These are phyloP conservation scores for Puccinia polysora DNA, from an alignment of 1,284 basidiomycete species.

Conservation along the genomic window DNA sequence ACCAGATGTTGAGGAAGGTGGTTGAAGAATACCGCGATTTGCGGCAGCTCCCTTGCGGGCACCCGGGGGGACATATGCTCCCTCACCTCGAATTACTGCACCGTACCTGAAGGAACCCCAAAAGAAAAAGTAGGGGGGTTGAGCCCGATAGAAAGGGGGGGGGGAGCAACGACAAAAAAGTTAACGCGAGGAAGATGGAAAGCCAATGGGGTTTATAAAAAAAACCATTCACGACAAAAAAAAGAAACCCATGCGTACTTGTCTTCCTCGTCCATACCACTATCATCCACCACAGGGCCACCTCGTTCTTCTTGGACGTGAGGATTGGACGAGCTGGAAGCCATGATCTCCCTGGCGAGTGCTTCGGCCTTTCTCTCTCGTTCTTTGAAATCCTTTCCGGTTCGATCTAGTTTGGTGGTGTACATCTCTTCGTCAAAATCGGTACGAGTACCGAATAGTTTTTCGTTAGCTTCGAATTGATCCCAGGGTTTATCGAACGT, in stretches of 20 bases:
- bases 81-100: conserved; percentile 77
- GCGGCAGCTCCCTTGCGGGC: conserved; percentile 59
- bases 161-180: conserved; percentile 23
- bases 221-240: conserved; percentile 52
- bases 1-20: conserved; percentile 42
- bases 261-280: conserved; percentile 82
- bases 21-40: conserved; percentile 45
- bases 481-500: conserved; percentile 64
- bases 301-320: conserved; percentile 89
- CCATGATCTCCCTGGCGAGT: conserved; percentile 84
- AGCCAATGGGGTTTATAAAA: too few relatives aligned
- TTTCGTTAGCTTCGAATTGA: conserved; percentile 90
- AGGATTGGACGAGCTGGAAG: conserved; percentile 60
- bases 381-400: conserved; percentile 77
- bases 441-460: conserved; percentile 83
- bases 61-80: conserved; percentile 88
- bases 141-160: background rate
- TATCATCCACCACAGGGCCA: conserved; percentile 60
- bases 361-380: conserved; percentile 79
- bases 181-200: too few relatives aligned
- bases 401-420: conserved; percentile 87
- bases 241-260: too few relatives aligned
- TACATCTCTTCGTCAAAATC: conserved; percentile 89
- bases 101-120: conserved; percentile 65
- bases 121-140: background rate